phyloP scores from a whole-genome alignment of 495 filamentous ascomycete genomes.

The Penicillium egyptiacum region DNA sequence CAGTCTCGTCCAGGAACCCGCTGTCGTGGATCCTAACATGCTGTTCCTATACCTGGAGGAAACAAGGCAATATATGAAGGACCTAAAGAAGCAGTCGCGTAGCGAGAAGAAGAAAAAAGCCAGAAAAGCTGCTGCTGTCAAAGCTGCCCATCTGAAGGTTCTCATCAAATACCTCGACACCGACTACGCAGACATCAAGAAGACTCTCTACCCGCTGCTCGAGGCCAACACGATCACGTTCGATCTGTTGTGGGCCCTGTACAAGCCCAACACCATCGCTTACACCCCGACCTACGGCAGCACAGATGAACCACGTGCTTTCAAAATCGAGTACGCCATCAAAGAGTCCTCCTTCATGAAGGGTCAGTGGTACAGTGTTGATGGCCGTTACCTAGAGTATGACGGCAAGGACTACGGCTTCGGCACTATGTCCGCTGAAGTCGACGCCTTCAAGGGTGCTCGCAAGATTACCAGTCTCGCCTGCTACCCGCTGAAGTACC shows the following conservation, averaged over 20 bases:
- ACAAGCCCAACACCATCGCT: conserved; percentile 85
- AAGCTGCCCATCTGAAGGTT: conserved; percentile 68
- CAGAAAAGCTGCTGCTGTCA: conserved; percentile 53
- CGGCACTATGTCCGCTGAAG: conserved; percentile 68
- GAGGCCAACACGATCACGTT: conserved; percentile 87
- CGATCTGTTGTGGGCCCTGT: conserved; percentile 85
- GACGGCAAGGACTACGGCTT: conserved; percentile 75
- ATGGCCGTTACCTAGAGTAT: conserved; percentile 82
- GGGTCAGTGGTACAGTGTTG: conserved; percentile 77
- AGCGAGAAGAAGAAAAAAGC: conserved; percentile 68
- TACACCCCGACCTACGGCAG: conserved; percentile 80
- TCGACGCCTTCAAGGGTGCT: conserved; percentile 78
- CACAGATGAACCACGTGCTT: conserved; percentile 80
- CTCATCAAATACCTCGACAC: conserved; percentile 78
- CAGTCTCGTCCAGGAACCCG: conserved; percentile 76
- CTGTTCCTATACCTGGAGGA: conserved; percentile 87
- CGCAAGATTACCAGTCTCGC: conserved; percentile 77
- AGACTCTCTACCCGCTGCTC: conserved; percentile 79
- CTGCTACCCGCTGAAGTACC: conserved; percentile 80
- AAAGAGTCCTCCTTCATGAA: conserved; percentile 70
- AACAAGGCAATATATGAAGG: conserved; percentile 63
- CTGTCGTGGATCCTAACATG: conserved; percentile 79
- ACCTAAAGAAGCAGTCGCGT: conserved; percentile 59
- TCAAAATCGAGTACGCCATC: conserved; percentile 81
- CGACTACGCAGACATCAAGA: conserved; percentile 77